A percentile compares a stretch with the other conserved stretches of the same genome.
These are phyloP conservation scores for Crassisporium funariophilum DNA, from an alignment of 768 basidiomycete species.

Conservation along the genomic window DNA sequence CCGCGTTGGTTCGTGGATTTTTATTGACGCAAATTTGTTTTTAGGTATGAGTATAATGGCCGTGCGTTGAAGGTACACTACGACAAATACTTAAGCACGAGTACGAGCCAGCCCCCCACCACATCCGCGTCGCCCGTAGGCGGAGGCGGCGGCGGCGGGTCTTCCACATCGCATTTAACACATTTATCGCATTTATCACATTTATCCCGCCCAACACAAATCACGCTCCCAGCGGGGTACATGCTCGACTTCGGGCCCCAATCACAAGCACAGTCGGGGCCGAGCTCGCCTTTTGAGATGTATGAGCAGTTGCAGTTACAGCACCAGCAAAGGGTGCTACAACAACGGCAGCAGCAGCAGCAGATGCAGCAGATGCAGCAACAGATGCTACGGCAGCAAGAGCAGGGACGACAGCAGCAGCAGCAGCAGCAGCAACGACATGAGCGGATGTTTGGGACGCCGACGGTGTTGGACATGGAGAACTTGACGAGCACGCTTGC, in stretches of 20 bases:
- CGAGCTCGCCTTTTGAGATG: conserved; percentile 31
- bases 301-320: conserved; percentile 13
- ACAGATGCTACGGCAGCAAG: conserved; percentile 50
- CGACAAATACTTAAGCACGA: conserved; percentile 83
- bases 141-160: neutral
- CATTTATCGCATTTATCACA: neutral
- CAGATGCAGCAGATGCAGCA: conserved; percentile 3
- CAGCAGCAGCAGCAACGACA: conserved; percentile 8
- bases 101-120: conserved; percentile 14
- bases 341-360: conserved; percentile 11
- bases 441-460: neutral
- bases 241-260: conserved; percentile 40
- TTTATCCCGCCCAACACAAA: conserved; percentile 26
- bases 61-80: conserved; percentile 87
- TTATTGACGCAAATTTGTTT: neutral
- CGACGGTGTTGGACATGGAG: conserved; percentile 17
- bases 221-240: conserved; percentile 37
- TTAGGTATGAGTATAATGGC: conserved; percentile 87
- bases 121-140: neutral
- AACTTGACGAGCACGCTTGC: conserved; percentile 17
- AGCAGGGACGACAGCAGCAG: conserved; percentile 48
- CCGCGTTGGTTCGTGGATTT: neutral
- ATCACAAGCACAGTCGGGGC: conserved; percentile 40
- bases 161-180: neutral
- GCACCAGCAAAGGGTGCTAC: conserved; percentile 14